Evolutionary conservation across 2,329 filamentous ascomycete species (phyloP).

Genomic region (Monosporascus sp.): DNA sequence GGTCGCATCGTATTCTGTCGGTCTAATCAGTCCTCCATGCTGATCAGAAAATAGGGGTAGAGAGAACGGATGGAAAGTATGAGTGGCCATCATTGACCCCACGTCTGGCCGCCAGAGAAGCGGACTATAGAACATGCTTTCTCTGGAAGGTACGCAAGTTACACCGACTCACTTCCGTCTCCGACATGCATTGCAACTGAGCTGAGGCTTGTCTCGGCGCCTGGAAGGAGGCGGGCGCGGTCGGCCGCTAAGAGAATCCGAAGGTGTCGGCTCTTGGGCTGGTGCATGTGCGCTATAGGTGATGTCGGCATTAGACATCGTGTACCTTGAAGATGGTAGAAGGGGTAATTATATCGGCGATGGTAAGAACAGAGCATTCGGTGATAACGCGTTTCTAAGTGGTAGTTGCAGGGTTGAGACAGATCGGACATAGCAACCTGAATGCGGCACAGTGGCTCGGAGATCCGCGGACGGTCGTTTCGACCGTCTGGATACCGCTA

Average conservation of each 20-base stretch:
- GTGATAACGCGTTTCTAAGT: too few species aligned
- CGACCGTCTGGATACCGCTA: too few species aligned
- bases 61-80: not conserved
- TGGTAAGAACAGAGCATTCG: too few species aligned
- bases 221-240: not conserved
- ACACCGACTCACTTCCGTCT: not conserved
- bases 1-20: conserved; percentile 20
- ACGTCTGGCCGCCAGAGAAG: not conserved
- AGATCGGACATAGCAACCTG: too few species aligned
- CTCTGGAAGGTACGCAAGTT: not conserved
- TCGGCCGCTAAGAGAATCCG: not conserved
- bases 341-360: too few species aligned
- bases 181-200: not conserved
- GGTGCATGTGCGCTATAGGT: not conserved
- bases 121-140: not conserved
- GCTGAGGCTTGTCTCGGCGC: not conserved
- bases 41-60: not conserved
- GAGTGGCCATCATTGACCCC: too few species aligned
- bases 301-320: not conserved
- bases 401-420: too few species aligned
- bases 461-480: too few species aligned
- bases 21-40: not conserved
- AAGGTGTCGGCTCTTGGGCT: not conserved
- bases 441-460: too few species aligned
- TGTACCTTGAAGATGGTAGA: too few species aligned